These are phyloP conservation scores for Rhododendron kiyosumense DNA, from an alignment of 148 eudicot genomes.

Conservation along the genomic window DNA sequence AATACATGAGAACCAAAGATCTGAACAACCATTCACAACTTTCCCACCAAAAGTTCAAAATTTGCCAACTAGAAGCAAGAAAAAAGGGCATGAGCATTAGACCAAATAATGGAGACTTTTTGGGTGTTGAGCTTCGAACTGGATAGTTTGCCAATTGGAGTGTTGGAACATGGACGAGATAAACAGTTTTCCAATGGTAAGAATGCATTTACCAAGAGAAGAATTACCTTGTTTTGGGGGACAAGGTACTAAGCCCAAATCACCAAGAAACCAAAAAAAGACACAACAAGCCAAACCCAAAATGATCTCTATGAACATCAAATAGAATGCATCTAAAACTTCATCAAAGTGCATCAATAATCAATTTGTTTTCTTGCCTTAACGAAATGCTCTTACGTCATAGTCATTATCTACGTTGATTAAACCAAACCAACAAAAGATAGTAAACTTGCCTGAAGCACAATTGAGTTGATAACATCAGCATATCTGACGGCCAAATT, in stretches of 20 bases:
- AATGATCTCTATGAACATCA: background rate
- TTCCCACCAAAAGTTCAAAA: background rate
- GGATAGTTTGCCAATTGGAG: background rate
- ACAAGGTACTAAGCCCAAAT: background rate
- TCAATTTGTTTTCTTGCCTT: background rate
- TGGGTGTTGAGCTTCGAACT: background rate
- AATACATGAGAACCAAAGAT: background rate
- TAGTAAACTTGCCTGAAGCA: conserved; percentile 68
- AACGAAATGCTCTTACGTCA: background rate
- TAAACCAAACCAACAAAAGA: background rate
- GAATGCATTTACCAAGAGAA: background rate
- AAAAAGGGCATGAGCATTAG: background rate
- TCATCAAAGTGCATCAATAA: background rate
- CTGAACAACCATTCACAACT: background rate
- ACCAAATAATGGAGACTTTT: background rate
- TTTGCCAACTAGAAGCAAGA: background rate
- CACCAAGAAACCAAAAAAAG: background rate
- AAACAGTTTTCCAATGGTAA: background rate
- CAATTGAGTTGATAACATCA: conserved; percentile 88
- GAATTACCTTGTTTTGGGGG: background rate
- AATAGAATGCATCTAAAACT: background rate
- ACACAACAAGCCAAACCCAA: background rate
- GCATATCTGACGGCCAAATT: conserved; percentile 95
- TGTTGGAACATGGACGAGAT: background rate
- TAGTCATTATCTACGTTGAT: background rate